Conservation (phyloP, 768 basidiomycete species). For the Pulveroboletus sp. region DNA sequence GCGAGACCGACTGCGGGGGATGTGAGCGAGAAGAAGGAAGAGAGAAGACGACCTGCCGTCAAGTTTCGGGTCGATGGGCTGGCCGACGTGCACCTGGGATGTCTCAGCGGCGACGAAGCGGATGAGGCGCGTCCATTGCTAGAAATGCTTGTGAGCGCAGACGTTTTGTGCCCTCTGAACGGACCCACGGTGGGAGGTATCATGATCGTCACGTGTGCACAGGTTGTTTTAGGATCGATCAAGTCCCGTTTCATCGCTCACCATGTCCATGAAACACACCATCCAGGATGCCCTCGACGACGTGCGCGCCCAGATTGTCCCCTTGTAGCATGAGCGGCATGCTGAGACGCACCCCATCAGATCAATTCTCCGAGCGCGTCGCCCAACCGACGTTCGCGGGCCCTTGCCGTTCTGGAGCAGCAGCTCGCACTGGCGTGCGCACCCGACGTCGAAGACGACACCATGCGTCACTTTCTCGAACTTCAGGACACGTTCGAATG, state of each 20-base stretch:
- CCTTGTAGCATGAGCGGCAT: not conserved
- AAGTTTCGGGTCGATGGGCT: conserved; percentile 63
- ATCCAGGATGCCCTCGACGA: conserved; percentile 66
- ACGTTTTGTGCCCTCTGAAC: not conserved
- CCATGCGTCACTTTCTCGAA: conserved; percentile 52
- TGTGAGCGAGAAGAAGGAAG: not conserved
- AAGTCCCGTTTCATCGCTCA: not conserved
- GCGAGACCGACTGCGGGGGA: conserved; percentile 56
- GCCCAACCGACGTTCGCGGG: conserved; percentile 45
- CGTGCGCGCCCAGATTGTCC: conserved; percentile 37
- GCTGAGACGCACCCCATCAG: conserved; percentile 37
- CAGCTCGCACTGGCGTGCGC: conserved; percentile 50
- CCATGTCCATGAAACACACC: conserved; percentile 38
- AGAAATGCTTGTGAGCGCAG: not conserved
- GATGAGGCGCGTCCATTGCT: conserved; percentile 71
- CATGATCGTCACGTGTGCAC: conserved; percentile 42
- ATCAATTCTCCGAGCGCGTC: conserved; percentile 61
- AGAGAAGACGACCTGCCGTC: conserved; percentile 45
- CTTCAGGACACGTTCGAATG: conserved; percentile 81
- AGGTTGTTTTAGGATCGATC: too few relatives aligned
- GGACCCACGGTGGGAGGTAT: conserved; percentile 54
- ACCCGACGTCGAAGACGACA: conserved; percentile 38
- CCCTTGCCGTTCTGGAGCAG: conserved; percentile 54
- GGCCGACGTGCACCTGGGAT: conserved; percentile 66
- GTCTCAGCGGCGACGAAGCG: conserved; percentile 80